A percentile compares a stretch with the other conserved stretches of the same genome.
Evolutionary conservation across 805 yeast genomes (phyloP).

Genomic region (Starmerella geochares): DNA sequence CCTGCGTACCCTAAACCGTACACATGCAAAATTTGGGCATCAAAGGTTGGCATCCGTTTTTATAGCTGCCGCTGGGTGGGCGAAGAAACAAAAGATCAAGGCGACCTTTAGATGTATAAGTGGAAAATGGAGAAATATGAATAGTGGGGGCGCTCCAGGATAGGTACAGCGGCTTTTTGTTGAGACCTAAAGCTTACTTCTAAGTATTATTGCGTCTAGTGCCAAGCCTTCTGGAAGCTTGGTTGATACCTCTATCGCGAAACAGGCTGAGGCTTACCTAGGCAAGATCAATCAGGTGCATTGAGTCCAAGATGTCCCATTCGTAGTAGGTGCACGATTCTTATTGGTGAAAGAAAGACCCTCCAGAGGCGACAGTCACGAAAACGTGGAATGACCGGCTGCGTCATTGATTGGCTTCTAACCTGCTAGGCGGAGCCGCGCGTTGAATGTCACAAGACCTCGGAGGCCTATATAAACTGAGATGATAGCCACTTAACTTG

Average conservation of each 20-base stretch:
- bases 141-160: too few relatives aligned
- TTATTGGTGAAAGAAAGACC: background rate
- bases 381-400: background rate
- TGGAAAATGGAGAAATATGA: too few relatives aligned
- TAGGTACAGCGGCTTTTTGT: too few relatives aligned
- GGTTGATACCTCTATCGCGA: background rate
- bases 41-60: background rate
- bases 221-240: background rate
- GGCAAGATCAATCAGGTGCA: slow-evolving; percentile 3
- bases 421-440: background rate
- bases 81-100: background rate
- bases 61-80: background rate
- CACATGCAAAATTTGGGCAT: background rate
- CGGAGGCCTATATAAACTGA: background rate
- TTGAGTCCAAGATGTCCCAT: background rate
- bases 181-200: background rate
- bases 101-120: background rate
- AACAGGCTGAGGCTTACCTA: background rate
- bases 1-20: background rate
- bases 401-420: background rate
- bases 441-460: background rate
- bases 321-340: background rate
- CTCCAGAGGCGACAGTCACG: background rate
- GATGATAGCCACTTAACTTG: too few relatives aligned
- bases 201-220: background rate